Conservation (phyloP, 2,329 filamentous ascomycete species). For the Penicillium aurantiogriseum region DNA sequence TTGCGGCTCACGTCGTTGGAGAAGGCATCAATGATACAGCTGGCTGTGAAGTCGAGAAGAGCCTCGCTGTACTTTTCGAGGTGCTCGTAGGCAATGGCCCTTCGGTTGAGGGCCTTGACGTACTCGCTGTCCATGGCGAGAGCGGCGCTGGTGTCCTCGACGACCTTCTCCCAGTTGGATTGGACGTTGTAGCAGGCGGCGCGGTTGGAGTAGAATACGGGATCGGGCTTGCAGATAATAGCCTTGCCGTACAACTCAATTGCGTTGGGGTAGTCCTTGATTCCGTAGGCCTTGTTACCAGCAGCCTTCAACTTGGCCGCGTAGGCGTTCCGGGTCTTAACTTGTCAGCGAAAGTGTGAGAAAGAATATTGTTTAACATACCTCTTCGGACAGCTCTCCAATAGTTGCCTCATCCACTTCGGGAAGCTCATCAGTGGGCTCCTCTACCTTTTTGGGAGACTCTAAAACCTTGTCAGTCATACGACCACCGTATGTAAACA, state of each 20-base stretch:
- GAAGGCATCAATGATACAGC: slow-evolving; percentile 98
- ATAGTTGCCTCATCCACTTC: slow-evolving; percentile 57
- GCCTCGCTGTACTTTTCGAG: slow-evolving; percentile 88
- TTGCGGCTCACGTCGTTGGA: slow-evolving; percentile 85
- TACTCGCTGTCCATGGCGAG: slow-evolving; percentile 93
- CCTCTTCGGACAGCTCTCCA: slow-evolving; percentile 48
- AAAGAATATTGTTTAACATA: slow-evolving; percentile 25
- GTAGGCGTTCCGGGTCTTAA: slow-evolving; percentile 76
- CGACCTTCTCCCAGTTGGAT: slow-evolving; percentile 89
- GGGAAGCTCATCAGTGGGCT: slow-evolving; percentile 63
- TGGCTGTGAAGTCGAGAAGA: slow-evolving; percentile 94
- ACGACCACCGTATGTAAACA: slow-evolving; percentile 1
- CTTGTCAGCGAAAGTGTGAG: slow-evolving; percentile 11
- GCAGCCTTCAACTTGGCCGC: slow-evolving; percentile 90
- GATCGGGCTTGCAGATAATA: slow-evolving; percentile 94
- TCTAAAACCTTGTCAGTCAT: slow-evolving; percentile 27
- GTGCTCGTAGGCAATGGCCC: slow-evolving; percentile 95
- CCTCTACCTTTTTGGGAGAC: slow-evolving; percentile 49
- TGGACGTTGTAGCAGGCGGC: slow-evolving; percentile 96
- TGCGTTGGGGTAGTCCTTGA: slow-evolving; percentile 88
- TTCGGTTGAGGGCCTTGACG: slow-evolving; percentile 94
- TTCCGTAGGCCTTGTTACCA: slow-evolving; percentile 93
- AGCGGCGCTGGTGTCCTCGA: slow-evolving; percentile 94
- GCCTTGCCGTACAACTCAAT: slow-evolving; percentile 95
- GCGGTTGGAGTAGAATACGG: slow-evolving; percentile 98